Base-by-base conservation (phyloP, 108 stramenopile species). In the Asterionellopsis glacialis region DNA sequence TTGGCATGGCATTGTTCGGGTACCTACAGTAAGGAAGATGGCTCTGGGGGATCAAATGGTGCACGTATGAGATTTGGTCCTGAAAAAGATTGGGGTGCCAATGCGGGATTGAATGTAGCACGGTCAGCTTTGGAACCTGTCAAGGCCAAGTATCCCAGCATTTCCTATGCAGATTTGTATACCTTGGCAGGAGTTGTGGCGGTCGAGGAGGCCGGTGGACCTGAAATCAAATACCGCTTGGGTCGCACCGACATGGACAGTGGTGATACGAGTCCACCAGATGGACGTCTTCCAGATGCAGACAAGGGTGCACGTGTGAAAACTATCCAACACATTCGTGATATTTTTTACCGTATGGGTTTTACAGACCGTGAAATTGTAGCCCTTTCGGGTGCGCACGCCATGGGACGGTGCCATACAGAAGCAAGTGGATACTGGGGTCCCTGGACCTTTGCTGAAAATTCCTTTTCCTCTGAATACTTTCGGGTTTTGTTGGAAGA, bases 1-100 rank as follows among this genome's bases (percentile, higher is more conserved):
- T 48, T 99, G 49, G 96, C 98, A 0, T 99, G 98, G 98, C 98
- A 99, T 67, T 78, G 77, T 48, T 81, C 92, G 3, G 98, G 96
- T 18, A 95, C 96, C 4, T 97, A 88, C 63, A 69, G 60, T 64
- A 75, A 79, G 23, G 57, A 61, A 11, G 87, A 88, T 65, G 74
- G 80, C 24, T 68, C 76, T 21, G 98, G 99, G 2, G 99, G 99
- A 24, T 85, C 83, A 50, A 85, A 95, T 58, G 98, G 99, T 26
- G 96, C 92, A 11, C 70, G 85, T 45, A 98, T 98, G 95, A 70
- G 98, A 50, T 97, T 95, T 66, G 48, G 65, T 25, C 97, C 97
- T 1, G 99, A 99, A 79, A 70, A 67, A 0, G 57, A 47, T 39
- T 80, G 80, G 81, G 95, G 90, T 15, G 94, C 93, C 41, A 96